A percentile compares a stretch with the other conserved stretches of the same genome.
These are phyloP conservation scores for Panaeolus papilionaceus DNA, from an alignment of 768 basidiomycete genomes.

Conservation along the genomic window DNA sequence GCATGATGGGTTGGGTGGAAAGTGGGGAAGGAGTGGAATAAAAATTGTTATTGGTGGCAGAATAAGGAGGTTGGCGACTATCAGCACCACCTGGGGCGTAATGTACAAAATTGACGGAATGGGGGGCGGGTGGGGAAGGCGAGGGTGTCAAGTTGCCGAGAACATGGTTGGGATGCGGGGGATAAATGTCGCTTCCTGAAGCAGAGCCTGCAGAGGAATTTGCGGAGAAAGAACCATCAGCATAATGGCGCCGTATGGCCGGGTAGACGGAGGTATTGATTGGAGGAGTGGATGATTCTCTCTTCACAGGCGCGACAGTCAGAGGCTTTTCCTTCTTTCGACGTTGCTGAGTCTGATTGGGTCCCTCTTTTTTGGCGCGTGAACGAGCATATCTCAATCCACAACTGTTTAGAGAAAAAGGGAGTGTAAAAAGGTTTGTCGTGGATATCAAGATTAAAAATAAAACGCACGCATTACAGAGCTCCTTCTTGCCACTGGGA, in stretches of 20 bases:
- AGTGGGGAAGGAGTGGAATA: constrained; percentile 62
- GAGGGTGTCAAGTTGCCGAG: constrained; percentile 55
- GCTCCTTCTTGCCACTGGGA: constrained; percentile 87
- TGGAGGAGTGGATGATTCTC: constrained; percentile 50
- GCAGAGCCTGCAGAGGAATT: constrained; percentile 59
- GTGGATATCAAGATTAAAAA: constrained; percentile 19
- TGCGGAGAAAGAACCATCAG: constrained; percentile 47
- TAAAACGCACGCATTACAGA: constrained; percentile 84
- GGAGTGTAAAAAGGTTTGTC: constrained; percentile 19
- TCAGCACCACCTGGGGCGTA: constrained; percentile 50
- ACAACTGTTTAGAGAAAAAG: constrained; percentile 53
- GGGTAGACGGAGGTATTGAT: constrained; percentile 45
- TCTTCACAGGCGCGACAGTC: constrained; percentile 35
- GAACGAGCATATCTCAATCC: constrained; percentile 88
- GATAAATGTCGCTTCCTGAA: constrained; percentile 62
- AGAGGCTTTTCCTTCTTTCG: constrained; percentile 66
- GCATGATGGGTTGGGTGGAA: constrained; percentile 47
- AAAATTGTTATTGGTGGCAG: constrained; percentile 42
- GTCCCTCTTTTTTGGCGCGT: constrained; percentile 87
- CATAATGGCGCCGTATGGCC: constrained; percentile 53
- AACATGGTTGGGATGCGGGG: constrained; percentile 47
- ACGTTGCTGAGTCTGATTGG: constrained; percentile 54
- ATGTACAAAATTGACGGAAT: constrained; percentile 59
- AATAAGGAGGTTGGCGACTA: constrained; percentile 37
- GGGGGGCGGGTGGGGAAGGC: constrained; percentile 68